Evolutionary conservation across 257 asterid species (phyloP).

Genomic region (Solanum piurae): DNA sequence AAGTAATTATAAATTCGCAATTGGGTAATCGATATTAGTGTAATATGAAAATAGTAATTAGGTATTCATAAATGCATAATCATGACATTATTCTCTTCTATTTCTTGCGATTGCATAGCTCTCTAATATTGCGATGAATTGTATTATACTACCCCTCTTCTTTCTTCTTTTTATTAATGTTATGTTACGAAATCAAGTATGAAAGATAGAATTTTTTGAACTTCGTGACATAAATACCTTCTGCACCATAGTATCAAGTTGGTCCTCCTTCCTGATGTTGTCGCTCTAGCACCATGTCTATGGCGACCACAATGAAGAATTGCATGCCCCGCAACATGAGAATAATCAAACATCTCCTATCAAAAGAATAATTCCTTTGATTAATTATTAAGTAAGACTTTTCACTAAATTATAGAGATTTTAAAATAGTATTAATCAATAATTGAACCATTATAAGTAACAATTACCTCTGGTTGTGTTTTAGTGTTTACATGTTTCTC

Average conservation of each 20-base stretch:
- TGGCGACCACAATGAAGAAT: conserved; percentile 94
- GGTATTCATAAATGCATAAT: background rate
- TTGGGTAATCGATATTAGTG: background rate
- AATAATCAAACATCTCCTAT: conserved; percentile 70
- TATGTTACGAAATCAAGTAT: background rate
- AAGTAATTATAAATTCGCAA: background rate
- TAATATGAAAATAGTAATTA: background rate
- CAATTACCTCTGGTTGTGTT: conserved; percentile 58
- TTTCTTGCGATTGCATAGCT: background rate
- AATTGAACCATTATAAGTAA: background rate
- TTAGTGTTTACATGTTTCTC: conserved; percentile 89
- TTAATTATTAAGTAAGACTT: background rate
- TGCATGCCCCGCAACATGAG: conserved; percentile 73
- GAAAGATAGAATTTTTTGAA: background rate
- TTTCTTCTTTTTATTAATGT: background rate
- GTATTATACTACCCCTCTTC: background rate
- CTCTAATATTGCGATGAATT: background rate
- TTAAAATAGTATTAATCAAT: background rate
- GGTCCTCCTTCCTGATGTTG: conserved; percentile 71
- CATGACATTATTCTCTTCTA: background rate
- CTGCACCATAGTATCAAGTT: conserved; percentile 87
- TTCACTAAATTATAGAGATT: background rate
- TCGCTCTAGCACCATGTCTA: conserved; percentile 96
- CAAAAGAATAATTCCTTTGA: background rate
- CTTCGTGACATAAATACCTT: conserved; percentile 34